phyloP scores from a whole-genome alignment of 1,284 basidiomycete species.

The Ceratobasidium sp. region DNA sequence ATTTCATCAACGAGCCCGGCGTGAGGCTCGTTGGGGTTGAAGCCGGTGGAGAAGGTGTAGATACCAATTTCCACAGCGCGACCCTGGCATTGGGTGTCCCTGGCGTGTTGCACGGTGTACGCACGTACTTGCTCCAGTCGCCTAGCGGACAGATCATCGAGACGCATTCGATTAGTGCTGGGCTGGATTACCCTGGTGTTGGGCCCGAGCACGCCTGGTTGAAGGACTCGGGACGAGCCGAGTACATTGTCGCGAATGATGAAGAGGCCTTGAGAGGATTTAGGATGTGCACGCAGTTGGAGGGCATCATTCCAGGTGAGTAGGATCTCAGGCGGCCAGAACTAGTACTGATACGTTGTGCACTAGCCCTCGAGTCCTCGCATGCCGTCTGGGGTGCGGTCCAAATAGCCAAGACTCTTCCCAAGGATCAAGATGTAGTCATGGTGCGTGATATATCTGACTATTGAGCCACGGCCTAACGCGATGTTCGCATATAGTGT shows the following conservation, averaged over 20 bases:
- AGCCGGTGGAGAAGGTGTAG: slow-evolving; percentile 92
- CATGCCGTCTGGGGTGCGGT: slow-evolving; percentile 96
- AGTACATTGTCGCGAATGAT: slow-evolving; percentile 93
- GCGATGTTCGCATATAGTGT: slow-evolving; percentile 61
- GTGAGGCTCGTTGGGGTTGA: slow-evolving; percentile 93
- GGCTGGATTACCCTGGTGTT: slow-evolving; percentile 90
- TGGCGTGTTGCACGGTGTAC: slow-evolving; percentile 95
- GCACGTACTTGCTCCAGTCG: slow-evolving; percentile 94
- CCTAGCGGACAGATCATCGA: slow-evolving; percentile 91
- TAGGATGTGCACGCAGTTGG: slow-evolving; percentile 86
- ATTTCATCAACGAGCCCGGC: slow-evolving; percentile 86
- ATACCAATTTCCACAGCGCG: slow-evolving; percentile 88
- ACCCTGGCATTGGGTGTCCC: slow-evolving; percentile 89
- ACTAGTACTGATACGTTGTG: slow-evolving; percentile 5
- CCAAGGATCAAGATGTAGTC: slow-evolving; percentile 87
- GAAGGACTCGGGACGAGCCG: slow-evolving; percentile 91
- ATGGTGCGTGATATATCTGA: slow-evolving; percentile 64
- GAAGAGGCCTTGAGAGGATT: slow-evolving; percentile 93
- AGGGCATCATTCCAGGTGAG: slow-evolving; percentile 96
- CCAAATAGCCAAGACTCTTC: slow-evolving; percentile 81
- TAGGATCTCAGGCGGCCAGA: slow-evolving; percentile 32
- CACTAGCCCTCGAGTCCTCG: slow-evolving; percentile 85
- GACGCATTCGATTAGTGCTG: slow-evolving; percentile 97
- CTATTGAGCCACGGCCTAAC: background rate
- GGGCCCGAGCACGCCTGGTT: slow-evolving; percentile 98